Evolutionary conservation across 208 protist genomes (phyloP), one percentile per base, ranked within the genome.

Genomic region (Zelonia costaricensis): DNA sequence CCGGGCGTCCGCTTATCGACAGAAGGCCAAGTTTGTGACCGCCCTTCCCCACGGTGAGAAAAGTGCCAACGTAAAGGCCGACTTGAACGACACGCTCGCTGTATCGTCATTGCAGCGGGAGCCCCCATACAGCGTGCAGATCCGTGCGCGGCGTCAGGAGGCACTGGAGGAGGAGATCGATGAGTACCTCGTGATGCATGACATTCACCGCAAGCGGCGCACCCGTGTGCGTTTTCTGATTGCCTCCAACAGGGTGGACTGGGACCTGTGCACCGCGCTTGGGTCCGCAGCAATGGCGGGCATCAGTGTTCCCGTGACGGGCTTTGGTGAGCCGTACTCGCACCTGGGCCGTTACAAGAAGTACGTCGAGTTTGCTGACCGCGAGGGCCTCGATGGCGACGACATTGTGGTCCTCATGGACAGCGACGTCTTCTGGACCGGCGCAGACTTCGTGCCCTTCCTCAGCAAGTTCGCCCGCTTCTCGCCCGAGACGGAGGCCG

Each of bases 391-490:
- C 30, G 27, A 22, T 0, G 73, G 74, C 42, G 65, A 74, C 1
- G 73, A 79, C 46, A 64, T 79, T 15, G 62, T 79, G 9, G 57
- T 79, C n/a, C 52, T 56, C 4, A 18, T 68, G 16, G 73, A 79
- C 56, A 74, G 60, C 31, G 73, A 79, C 31, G 57, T 67, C 22
- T 63, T 57, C 49, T 79, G 65, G 65, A 74, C 73, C 3, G 73
- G 73, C 6, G 67, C 40, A 2, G 73, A 79, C 45, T 67, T 74
- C n/a, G 23, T 67, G 42, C 66, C 73, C 10, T 74, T 74, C 28
- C 48, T 79, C 55, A 63, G 44, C n/a, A 69, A 74, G 40, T 79
- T 79, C 53, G 62, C 60, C 10, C 61, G 28, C 44, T 57, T 62
- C 28, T 74, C 73, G 2, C 62, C 73, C 1, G 43, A 31, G 35